Evolutionary conservation across 371 early-diverging fungal genomes (phyloP).

Genomic region (Actinomucor elegans): DNA sequence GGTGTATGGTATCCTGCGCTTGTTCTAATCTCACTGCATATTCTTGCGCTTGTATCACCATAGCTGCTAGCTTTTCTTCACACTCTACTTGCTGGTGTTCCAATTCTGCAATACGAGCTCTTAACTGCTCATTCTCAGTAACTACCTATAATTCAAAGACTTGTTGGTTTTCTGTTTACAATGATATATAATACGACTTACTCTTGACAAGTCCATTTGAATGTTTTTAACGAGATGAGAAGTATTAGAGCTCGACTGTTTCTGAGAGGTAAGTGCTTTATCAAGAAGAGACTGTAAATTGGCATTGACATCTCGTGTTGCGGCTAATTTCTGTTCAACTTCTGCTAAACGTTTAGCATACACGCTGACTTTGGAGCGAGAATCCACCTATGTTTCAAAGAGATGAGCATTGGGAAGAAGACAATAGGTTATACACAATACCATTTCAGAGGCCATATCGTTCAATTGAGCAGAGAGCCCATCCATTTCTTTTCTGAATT

Average conservation of each 20-base stretch:
- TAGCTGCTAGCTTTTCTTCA: slow-evolving; percentile 58
- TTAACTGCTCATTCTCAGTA: slow-evolving; percentile 60
- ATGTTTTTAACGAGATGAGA: slow-evolving; percentile 49
- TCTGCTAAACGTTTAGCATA: slow-evolving; percentile 67
- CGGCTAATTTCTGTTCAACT: slow-evolving; percentile 62
- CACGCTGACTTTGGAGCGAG: slow-evolving; percentile 57
- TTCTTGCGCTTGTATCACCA: slow-evolving; percentile 67
- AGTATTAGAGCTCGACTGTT: slow-evolving; percentile 64
- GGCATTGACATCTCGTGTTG: slow-evolving; percentile 63
- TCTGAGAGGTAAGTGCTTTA: slow-evolving; percentile 58
- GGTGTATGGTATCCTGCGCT: slow-evolving; percentile 68
- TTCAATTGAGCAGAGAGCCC: slow-evolving; percentile 62
- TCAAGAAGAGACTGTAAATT: slow-evolving; percentile 58
- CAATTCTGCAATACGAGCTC: slow-evolving; percentile 60
- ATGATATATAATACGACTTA: slow-evolving; percentile 10
- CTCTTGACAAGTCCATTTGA: slow-evolving; percentile 44
- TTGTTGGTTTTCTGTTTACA: not conserved
- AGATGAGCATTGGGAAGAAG: too few species aligned
- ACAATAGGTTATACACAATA: too few species aligned
- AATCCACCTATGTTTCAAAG: slow-evolving; percentile 34
- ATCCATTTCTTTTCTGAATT: slow-evolving; percentile 66
- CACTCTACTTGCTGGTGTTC: slow-evolving; percentile 62
- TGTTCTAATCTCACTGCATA: slow-evolving; percentile 64
- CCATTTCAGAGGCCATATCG: slow-evolving; percentile 68
- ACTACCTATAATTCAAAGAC: slow-evolving; percentile 41